Evolutionary conservation across 805 yeast genomes (phyloP).

Genomic region (Naumovozyma dairenensis): DNA sequence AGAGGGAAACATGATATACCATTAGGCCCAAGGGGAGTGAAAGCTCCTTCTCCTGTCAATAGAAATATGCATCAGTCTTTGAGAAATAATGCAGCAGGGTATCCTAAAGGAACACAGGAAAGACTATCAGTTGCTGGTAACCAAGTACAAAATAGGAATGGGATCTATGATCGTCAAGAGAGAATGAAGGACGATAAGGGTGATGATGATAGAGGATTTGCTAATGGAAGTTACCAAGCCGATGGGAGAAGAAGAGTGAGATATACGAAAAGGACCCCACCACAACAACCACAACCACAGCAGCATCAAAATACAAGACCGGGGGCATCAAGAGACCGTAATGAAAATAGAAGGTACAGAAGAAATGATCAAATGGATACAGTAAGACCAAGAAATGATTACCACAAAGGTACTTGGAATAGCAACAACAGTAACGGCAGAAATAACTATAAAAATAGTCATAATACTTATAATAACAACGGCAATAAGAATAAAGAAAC

Average conservation of each 20-base stretch:
- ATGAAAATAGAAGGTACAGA: neutral
- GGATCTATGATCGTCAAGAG: too few relatives aligned
- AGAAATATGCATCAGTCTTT: too few relatives aligned
- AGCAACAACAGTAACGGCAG: neutral
- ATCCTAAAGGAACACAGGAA: too few relatives aligned
- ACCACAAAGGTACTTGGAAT: constrained; percentile 1
- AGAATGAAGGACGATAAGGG: too few relatives aligned
- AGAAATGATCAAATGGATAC: neutral
- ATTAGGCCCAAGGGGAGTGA: too few relatives aligned
- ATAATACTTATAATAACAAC: neutral
- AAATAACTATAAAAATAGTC: neutral
- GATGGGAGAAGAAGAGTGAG: neutral
- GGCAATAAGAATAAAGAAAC: neutral
- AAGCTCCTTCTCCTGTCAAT: too few relatives aligned
- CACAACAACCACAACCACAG: neutral
- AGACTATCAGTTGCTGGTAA: too few relatives aligned
- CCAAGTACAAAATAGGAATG: too few relatives aligned
- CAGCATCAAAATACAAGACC: neutral
- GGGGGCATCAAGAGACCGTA: neutral
- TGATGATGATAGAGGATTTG: too few relatives aligned
- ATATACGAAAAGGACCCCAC: neutral
- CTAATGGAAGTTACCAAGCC: too few relatives aligned
- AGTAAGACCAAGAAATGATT: neutral
- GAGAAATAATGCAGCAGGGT: too few relatives aligned
- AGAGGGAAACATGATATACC: too few relatives aligned